A percentile compares a stretch with the other conserved stretches of the same genome.
phyloP scores from a whole-genome alignment of 495 filamentous ascomycete genomes.

The Penicillium coffeae region DNA sequence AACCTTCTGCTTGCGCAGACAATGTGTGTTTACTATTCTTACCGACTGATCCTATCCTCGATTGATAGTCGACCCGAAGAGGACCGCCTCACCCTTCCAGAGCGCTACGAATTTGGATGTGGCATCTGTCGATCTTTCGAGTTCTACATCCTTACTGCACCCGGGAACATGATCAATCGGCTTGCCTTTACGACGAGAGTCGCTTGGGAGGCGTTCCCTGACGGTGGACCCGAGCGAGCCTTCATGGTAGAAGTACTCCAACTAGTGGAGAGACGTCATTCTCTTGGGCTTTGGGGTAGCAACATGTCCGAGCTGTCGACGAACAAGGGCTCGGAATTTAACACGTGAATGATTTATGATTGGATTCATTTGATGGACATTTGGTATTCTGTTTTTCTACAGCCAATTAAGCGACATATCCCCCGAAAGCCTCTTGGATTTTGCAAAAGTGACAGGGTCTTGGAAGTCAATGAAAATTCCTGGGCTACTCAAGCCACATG shows the following conservation, averaged over 20 bases:
- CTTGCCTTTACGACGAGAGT: constrained; percentile 43
- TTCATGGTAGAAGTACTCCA: constrained; percentile 39
- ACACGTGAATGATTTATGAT: too few species aligned
- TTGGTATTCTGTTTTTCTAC: too few species aligned
- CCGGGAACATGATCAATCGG: constrained; percentile 47
- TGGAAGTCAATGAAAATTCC: too few species aligned
- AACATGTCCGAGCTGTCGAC: constrained; percentile 39
- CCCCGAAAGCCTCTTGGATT: too few species aligned
- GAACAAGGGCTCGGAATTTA: constrained; percentile 22
- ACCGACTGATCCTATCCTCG: constrained; percentile 35
- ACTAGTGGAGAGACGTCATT: constrained; percentile 39
- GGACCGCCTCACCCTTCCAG: constrained; percentile 28
- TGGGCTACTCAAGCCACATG: too few species aligned
- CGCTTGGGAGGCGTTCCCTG: constrained; percentile 42
- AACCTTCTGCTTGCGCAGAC: constrained; percentile 41
- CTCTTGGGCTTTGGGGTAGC: constrained; percentile 39
- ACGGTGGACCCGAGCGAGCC: constrained; percentile 32
- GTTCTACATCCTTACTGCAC: constrained; percentile 38
- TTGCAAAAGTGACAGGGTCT: too few species aligned
- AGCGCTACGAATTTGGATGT: constrained; percentile 40
- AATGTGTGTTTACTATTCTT: constrained; percentile 40
- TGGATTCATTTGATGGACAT: too few species aligned
- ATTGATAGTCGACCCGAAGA: constrained; percentile 31
- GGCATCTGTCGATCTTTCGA: constrained; percentile 41
- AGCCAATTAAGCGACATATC: too few species aligned